Evolutionary conservation across 768 basidiomycete species (phyloP).

Genomic region (Tylopilus plumbeoviolaceoides): DNA sequence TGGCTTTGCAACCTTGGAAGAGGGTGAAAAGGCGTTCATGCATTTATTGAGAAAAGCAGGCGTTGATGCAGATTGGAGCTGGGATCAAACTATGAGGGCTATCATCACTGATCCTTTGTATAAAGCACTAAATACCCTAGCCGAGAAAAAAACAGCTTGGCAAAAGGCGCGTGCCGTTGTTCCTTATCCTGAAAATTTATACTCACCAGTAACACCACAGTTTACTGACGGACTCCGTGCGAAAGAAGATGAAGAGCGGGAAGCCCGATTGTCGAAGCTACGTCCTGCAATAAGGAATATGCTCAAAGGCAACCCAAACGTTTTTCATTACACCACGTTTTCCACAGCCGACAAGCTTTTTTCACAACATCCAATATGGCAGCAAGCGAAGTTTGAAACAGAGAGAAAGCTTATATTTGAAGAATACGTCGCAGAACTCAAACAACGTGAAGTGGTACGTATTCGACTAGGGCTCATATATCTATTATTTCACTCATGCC

Average conservation of each 20-base stretch:
- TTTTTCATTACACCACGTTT: constrained; percentile 91
- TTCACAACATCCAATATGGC: constrained; percentile 87
- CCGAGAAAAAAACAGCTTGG: constrained; percentile 92
- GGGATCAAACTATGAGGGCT: constrained; percentile 97
- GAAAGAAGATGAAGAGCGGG: constrained; percentile 84
- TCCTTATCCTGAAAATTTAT: background rate
- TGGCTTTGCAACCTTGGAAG: constrained; percentile 80
- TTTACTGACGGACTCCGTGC: constrained; percentile 73
- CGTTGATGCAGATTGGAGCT: constrained; percentile 90
- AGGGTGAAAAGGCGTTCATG: constrained; percentile 93
- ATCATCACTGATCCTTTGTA: constrained; percentile 98
- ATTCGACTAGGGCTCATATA: background rate
- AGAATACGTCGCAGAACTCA: constrained; percentile 84
- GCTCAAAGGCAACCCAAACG: constrained; percentile 81
- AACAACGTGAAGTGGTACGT: constrained; percentile 84
- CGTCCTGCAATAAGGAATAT: constrained; percentile 85
- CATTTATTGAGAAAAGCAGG: constrained; percentile 86
- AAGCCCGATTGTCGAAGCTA: constrained; percentile 76
- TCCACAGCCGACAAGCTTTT: constrained; percentile 85
- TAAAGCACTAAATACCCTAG: constrained; percentile 87
- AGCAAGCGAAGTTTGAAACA: constrained; percentile 76
- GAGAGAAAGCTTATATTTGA: constrained; percentile 89
- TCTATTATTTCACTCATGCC: constrained; percentile 4
- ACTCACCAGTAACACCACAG: constrained; percentile 23
- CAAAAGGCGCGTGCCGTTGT: constrained; percentile 64